Evolutionary conservation across 2,329 filamentous ascomycete genomes (phyloP), one percentile per base, ranked within the genome.

Genomic region (Hymenotorrendiella dingleyae): DNA sequence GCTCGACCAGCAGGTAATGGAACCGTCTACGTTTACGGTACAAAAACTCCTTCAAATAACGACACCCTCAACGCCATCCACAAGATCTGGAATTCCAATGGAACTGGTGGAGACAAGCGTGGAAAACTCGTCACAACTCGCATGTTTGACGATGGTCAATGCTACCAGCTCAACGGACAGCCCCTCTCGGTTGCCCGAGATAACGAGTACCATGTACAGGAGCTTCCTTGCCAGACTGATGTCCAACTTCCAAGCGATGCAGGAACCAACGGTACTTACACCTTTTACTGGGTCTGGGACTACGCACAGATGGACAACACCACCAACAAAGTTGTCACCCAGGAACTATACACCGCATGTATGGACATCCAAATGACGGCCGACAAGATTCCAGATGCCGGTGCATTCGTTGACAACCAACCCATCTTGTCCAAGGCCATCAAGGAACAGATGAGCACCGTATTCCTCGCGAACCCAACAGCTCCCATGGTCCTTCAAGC

Each of bases 201-300:
- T 53, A 52, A 67, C 17, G 57, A 78, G 43, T n/a, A n/a, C n/a
- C n/a, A n/a, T n/a, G n/a, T n/a, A n/a, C 69, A 73, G 50, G 52
- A 57, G 4, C 70, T 90, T 38, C 82, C 74, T 68, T 97, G 93
- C 66, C 90, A 96, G 64, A 82, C 82, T 26, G 82, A 93, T 58
- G 69, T 96, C 36, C 72, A 81, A 57, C 69, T 98, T 11, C 93
- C 93, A 0, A 59, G 69, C 4, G 75, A 84, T 54, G 68, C 79
- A 35, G 64, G 73, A n/a, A 63, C 70, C 8, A 79, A 80, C 33
- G 75, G 80, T 22, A 73, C 74, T 21, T 86, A 90, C 62, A 91
- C 88, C 3, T 67, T 95, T 39, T 94, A 95, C 71, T 97, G 91
- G 91, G 83, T 96, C 34, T 97, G 93, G 93, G 84, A 94, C 64